Conservation (phyloP, 345 rosid species). For the Abelmoschus esculentus region DNA sequence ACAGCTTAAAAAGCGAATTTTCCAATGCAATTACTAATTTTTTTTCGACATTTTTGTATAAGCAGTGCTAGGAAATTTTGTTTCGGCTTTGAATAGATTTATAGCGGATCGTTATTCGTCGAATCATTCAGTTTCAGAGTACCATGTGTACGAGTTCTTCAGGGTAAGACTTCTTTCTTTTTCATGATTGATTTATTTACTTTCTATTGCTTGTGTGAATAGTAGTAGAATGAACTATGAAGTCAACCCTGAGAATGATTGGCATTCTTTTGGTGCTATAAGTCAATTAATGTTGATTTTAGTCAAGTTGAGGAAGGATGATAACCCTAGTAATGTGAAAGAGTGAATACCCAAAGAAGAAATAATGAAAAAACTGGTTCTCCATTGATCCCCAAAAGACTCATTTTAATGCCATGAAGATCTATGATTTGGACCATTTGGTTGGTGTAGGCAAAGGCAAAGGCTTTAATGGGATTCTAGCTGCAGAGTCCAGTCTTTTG, state of each 20-base stretch:
- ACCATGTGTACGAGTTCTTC: constrained; percentile 92
- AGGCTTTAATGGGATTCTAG: neutral
- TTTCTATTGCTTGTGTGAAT: neutral
- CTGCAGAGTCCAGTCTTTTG: neutral
- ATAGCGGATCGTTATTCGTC: constrained; percentile 76
- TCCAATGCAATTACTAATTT: constrained; percentile 1
- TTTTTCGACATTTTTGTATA: constrained; percentile 9
- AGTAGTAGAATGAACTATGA: neutral
- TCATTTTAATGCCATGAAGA: neutral
- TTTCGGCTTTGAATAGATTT: constrained; percentile 87
- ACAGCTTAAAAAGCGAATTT: neutral
- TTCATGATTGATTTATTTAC: neutral
- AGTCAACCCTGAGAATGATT: neutral
- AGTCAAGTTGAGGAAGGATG: neutral
- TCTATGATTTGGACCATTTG: constrained; percentile 1
- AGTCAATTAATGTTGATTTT: neutral
- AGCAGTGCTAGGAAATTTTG: constrained; percentile 90
- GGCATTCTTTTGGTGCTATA: neutral
- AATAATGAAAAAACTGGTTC: neutral
- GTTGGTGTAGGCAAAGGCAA: neutral
- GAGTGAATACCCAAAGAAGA: neutral
- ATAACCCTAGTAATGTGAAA: neutral
- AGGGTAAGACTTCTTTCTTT: constrained; percentile 46
- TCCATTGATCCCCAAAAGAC: neutral
- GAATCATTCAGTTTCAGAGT: constrained; percentile 76